A percentile compares a stretch with the other conserved stretches of the same genome.
phyloP scores from a whole-genome alignment of 129 eudicot species.

The Arctium lappa region DNA sequence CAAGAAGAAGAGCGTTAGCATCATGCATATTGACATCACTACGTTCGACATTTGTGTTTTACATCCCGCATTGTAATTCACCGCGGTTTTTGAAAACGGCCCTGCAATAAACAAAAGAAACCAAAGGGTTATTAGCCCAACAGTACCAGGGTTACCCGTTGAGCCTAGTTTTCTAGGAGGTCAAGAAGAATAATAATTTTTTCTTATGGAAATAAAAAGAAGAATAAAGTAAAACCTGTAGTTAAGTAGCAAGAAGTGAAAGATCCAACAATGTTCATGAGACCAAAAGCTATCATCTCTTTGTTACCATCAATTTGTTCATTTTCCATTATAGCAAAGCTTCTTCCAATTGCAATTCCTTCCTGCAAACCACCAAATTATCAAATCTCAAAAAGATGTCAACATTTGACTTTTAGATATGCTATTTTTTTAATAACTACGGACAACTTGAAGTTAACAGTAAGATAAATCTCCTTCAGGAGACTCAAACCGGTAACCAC shows the following conservation, averaged over 20 bases:
- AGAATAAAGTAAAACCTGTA: constrained; percentile 50
- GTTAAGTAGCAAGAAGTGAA: constrained; percentile 93
- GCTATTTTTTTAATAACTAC: neutral
- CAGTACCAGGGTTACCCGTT: neutral
- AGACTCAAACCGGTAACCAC: neutral
- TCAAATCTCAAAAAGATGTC: neutral
- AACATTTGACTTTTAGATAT: neutral
- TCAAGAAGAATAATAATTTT: neutral
- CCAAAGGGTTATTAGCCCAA: neutral
- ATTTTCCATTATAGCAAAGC: constrained; percentile 80
- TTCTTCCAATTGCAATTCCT: constrained; percentile 97
- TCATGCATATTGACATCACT: constrained; percentile 73
- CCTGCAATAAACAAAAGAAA: constrained; percentile 39
- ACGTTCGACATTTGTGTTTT: constrained; percentile 76
- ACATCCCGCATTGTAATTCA: constrained; percentile 84
- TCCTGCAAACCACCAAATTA: constrained; percentile 47
- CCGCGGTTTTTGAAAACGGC: constrained; percentile 95
- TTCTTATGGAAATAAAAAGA: neutral
- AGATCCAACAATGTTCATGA: constrained; percentile 96
- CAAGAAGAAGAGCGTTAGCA: constrained; percentile 70
- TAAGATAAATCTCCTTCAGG: neutral
- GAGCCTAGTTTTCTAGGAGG: neutral
- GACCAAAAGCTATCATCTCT: constrained; percentile 95
- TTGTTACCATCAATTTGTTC: constrained; percentile 88
- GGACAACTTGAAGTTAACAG: neutral